Base-by-base conservation (phyloP, 306 rosid genomes). In the Castanea sativa region DNA sequence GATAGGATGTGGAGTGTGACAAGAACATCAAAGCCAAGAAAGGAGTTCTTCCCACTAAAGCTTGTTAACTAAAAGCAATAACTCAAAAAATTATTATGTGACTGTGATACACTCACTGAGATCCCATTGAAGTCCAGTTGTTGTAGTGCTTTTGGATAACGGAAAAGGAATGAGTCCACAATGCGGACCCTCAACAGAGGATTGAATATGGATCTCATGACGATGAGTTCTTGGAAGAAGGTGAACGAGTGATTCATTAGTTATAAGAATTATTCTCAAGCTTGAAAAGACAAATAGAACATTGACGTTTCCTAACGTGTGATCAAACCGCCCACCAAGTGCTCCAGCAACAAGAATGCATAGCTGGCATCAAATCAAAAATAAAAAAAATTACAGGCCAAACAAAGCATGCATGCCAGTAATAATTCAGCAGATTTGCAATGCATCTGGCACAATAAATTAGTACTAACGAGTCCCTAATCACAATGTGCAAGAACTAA, bases 271-370 rank as follows among this genome's bases (percentile, higher is more conserved):
- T 74, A 93, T 87, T 15, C 96, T 86, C 9, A 86, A 75, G 74
- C 78, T 64, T 63, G 97, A 85, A 87, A 93, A 96, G 45, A 85
- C 88, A 73, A 89, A 93, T n/a, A 93, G 75, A 55, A 93, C 93
- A 59, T 96, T 96, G 72, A 96, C 82, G 84, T 96, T 96, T 78
- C 98, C 99, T 20, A 96, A 89, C 87, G 93, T 97, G 16, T 96
- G 99, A 84, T 96, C 99, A 81, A 96, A 96, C 83, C 99, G 84
- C 76, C 99, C 99, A 41, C 99, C 99, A 73, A 96, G 94, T 77
- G 98, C 97, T 82, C 99, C 99, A 73, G 89, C 88, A 71, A 90
- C 93, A 68, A 96, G 88, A 84, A 96, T 90, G 89, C 98, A 87
- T 71, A 88, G 74, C 99, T 96, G 88, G 65, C 67, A 86, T 53